phyloP scores from a whole-genome alignment of 495 filamentous ascomycete genomes.

The Daldinia loculata region DNA sequence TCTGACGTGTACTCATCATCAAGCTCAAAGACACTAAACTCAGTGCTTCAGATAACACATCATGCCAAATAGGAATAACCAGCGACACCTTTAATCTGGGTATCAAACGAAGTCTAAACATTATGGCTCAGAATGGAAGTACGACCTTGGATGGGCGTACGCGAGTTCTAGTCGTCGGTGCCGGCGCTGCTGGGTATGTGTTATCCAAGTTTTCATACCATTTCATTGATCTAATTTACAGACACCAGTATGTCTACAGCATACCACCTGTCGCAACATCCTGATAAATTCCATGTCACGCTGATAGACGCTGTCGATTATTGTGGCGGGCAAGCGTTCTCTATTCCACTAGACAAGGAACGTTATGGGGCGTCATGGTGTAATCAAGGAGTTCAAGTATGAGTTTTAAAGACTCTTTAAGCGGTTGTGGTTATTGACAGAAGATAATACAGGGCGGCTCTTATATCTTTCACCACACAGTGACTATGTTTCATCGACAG shows the following conservation, averaged over 20 bases:
- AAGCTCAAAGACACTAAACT: background rate
- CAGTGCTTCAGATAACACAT: background rate
- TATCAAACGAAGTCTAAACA: background rate
- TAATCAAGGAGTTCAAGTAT: slow-evolving; percentile 76
- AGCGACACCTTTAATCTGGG: background rate
- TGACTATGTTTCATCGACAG: slow-evolving; percentile 78
- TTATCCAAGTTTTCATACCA: background rate
- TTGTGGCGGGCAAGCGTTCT: slow-evolving; percentile 83
- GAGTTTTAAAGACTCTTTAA: background rate
- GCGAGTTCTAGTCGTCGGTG: slow-evolving; percentile 68
- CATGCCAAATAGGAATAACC: background rate
- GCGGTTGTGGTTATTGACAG: background rate
- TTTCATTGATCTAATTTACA: slow-evolving; percentile 6
- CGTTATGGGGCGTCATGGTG: slow-evolving; percentile 77
- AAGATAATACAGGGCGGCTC: slow-evolving; percentile 69
- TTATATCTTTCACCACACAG: slow-evolving; percentile 80
- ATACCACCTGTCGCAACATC: slow-evolving; percentile 75
- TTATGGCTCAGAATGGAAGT: slow-evolving; percentile 30
- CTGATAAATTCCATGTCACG: slow-evolving; percentile 76
- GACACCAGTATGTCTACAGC: slow-evolving; percentile 70
- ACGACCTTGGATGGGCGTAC: slow-evolving; percentile 47
- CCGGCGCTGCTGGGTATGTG: slow-evolving; percentile 66
- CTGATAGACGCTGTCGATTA: slow-evolving; percentile 73
- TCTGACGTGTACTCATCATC: slow-evolving; percentile 31
- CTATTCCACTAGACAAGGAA: slow-evolving; percentile 73